A percentile compares a stretch with the other conserved stretches of the same genome.
Conservation (phyloP, 2,329 filamentous ascomycete species). For the Cladophialophora exuberans region DNA sequence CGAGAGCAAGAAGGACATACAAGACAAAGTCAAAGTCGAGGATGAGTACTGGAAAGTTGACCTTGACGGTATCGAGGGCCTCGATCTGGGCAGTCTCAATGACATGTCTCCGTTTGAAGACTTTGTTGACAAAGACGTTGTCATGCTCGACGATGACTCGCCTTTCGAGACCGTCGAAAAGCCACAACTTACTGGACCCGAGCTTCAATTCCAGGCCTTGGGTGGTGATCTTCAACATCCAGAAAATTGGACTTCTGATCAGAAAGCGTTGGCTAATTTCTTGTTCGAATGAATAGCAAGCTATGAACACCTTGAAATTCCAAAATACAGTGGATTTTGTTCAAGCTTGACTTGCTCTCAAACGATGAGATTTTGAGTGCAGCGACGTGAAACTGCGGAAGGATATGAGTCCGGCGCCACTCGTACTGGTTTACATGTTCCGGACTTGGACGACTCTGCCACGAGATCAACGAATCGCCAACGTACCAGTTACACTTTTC, state of each 20-base stretch:
- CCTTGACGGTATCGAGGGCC: slow-evolving; percentile 26
- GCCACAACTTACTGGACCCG: slow-evolving; percentile 12
- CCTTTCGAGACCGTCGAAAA: slow-evolving; percentile 26
- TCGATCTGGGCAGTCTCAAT: slow-evolving; percentile 27
- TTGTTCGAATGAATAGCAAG: slow-evolving; percentile 7
- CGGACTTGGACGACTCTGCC: too few species aligned
- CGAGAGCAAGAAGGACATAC: slow-evolving; percentile 15
- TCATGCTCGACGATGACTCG: slow-evolving; percentile 24
- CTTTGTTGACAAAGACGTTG: slow-evolving; percentile 20
- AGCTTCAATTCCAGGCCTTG: slow-evolving; percentile 15
- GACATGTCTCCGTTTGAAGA: slow-evolving; percentile 26
- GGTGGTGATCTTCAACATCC: slow-evolving; percentile 24
- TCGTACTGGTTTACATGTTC: too few species aligned
- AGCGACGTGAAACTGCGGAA: too few species aligned
- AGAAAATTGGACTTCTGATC: slow-evolving; percentile 19
- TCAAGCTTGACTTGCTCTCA: not conserved
- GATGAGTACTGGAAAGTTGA: slow-evolving; percentile 28
- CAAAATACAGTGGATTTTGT: too few species aligned
- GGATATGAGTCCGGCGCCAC: too few species aligned
- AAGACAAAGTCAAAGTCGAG: slow-evolving; percentile 16
- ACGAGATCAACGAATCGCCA: too few species aligned
- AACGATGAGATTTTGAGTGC: too few species aligned
- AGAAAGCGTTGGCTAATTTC: slow-evolving; percentile 20
- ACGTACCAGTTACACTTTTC: too few species aligned
- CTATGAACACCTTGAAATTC: not conserved